Evolutionary conservation across 2,329 filamentous ascomycete species (phyloP), one percentile per base, ranked within the genome.

Genomic region (Trichoderma hamatum): DNA sequence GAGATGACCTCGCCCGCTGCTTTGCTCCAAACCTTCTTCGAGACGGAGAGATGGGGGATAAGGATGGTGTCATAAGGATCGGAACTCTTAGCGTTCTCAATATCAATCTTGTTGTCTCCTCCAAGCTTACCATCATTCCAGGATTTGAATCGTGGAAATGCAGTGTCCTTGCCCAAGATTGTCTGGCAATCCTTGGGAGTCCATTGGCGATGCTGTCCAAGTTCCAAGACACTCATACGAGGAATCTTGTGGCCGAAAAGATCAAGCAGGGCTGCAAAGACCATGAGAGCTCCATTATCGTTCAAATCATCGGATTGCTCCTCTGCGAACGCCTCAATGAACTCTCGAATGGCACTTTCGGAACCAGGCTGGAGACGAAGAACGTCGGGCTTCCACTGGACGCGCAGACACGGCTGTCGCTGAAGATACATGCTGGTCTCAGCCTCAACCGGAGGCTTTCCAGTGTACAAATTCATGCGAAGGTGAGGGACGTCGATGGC

Each of bases 211-310:
- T 66, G 52, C 34, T 66, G 36, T 5, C 52, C 26, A 11, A 66
- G 36, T 14, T 66, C 63, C n/a, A 66, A 19, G 16, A 66, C 28
- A n/a, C 63, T 66, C 63, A 66, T 66, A 16, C 63, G 63, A 49
- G 63, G 63, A 34, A 49, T 54, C 36, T 66, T 66, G 36, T 66
- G 63, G 4, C 52, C 63, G 9, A 49, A 66, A 11, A 66, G 63
- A 6, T 66, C 52, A 16, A 66, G 63, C 6, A 66, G 34, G 49
- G 63, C 52, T 1, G 63, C 36, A 3, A 58, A 66, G 13, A 66
- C 63, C 7, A 66, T 5, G 13, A 66, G 52, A 9, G 52, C 63
- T 24, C 36, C 36, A 13, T 58, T 66, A 36, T 66, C 63, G 9
- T 58, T 66, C 21, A 66, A 16, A 19, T 66, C 63, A 24, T 66